These are phyloP conservation scores for Athelia psychrophila DNA, from an alignment of 1,284 basidiomycete genomes.

Conservation along the genomic window DNA sequence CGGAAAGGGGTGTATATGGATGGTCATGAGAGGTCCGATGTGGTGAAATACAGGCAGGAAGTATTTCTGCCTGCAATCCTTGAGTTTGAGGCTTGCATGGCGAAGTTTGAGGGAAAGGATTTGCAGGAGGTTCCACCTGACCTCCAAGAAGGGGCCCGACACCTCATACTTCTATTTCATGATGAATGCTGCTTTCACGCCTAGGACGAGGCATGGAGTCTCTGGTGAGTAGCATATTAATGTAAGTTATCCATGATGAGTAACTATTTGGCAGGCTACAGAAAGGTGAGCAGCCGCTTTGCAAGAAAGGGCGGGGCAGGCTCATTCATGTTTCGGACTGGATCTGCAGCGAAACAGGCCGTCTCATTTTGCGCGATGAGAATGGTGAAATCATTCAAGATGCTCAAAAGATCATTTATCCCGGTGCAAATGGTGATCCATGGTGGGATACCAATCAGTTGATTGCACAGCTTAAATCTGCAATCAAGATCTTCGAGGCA, in stretches of 20 bases:
- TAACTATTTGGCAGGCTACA: not conserved
- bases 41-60: constrained; percentile 27
- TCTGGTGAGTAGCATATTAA: constrained; percentile 10
- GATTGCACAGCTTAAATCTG: constrained; percentile 14
- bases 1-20: constrained; percentile 34
- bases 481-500: constrained; percentile 17
- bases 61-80: constrained; percentile 26
- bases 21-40: constrained; percentile 34
- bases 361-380: constrained; percentile 13
- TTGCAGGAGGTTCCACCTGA: constrained; percentile 7
- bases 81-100: constrained; percentile 24
- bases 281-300: constrained; percentile 11
- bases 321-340: constrained; percentile 17
- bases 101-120: constrained; percentile 17
- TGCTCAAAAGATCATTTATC: constrained; percentile 23
- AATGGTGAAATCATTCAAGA: constrained; percentile 17
- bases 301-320: constrained; percentile 19
- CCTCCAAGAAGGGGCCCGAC: not conserved
- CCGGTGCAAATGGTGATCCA: constrained; percentile 22
- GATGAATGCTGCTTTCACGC: constrained; percentile 29
- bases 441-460: constrained; percentile 26
- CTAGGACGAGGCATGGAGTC: constrained; percentile 18
- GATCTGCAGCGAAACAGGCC: constrained; percentile 14
- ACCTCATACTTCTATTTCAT: constrained; percentile 21
- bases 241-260: constrained; percentile 2